Base-by-base conservation (phyloP, 495 filamentous ascomycete genomes). In the Aspergillus cristatus region DNA sequence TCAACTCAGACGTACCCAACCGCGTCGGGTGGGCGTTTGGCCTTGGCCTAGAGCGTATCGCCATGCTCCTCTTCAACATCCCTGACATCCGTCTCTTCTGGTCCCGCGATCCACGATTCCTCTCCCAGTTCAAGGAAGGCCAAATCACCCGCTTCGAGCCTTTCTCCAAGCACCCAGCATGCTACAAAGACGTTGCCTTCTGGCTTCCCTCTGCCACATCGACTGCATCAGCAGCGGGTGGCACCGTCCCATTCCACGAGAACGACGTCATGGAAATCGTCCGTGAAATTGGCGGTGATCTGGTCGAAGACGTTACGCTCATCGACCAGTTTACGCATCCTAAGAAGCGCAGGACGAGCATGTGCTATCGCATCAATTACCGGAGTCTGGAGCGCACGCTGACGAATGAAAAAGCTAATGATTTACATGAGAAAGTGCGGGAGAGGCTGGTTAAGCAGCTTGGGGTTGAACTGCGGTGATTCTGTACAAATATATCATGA, bases 1-100 rank as follows among this genome's bases (percentile, higher is more conserved):
- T 71, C 55, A 78, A 84, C 41, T 88, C 90, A 2, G 82, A 78
- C 32, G 78, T 83, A 13, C 79, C 85, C 5, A 57, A 74, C 20
- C 76, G 86, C 45, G 48, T 94, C 12, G 90, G 93, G 8, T 98
- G 91, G 93, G 93, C 91, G 6, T 98, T 96, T 52, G 93, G 91
- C 16, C 67, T 96, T 11, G 91, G 91, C 7, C 70, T 97, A 15
- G 91, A 98, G 53, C 74, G 91, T 37, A 83, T 98, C 37, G 88
- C 91, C 31, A 98, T 98, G 93, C 70, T 98, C 18, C 72, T 98
- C 4, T 98, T 94, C 62, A 79, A 81, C 32, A 93, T 98, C 34
- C 86, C 90, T 0, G 91, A 98, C 48, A 98, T 98, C 45, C 78
- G 91, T n/a, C 78, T 97, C 7, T 97, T 98, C 65, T 98, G 91